Percentiles rank a stretch among this genome's conserved stretches.
phyloP scores from a whole-genome alignment of 2,329 filamentous ascomycete genomes.

The Neoscytalidium dimidiatum region DNA sequence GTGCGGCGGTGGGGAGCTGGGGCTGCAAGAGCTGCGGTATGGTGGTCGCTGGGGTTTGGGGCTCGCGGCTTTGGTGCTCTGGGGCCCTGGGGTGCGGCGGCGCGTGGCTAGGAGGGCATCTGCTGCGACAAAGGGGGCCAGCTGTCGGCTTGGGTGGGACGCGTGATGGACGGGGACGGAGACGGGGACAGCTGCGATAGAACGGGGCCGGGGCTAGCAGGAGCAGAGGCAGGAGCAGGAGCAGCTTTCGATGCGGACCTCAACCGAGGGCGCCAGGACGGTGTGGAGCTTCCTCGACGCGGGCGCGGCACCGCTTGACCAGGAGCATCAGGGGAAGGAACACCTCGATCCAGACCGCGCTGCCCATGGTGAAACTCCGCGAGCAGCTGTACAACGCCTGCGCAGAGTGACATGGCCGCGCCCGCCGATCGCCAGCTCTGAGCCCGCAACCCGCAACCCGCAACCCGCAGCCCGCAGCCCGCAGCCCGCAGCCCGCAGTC shows the following conservation, averaged over 20 bases:
- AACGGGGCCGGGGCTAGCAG: conserved; percentile 13
- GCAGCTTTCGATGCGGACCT: conserved; percentile 7
- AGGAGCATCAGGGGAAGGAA: conserved; percentile 8
- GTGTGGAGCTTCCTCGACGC: conserved; percentile 1
- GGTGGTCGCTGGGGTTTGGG: neutral
- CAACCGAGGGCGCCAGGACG: conserved; percentile 5
- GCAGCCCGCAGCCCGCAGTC: neutral
- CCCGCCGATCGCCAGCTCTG: neutral
- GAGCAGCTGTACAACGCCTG: conserved; percentile 1
- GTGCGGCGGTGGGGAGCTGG: neutral
- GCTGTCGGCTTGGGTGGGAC: neutral
- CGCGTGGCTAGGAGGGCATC: conserved; percentile 16
- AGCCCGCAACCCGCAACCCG: neutral
- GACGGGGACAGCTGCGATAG: conserved; percentile 5
- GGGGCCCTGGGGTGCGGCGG: neutral
- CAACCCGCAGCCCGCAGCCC: too few relatives aligned
- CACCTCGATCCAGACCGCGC: conserved; percentile 6
- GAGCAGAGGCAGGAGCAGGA: neutral
- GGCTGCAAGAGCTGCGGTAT: neutral
- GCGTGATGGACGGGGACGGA: neutral
- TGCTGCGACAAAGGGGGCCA: conserved; percentile 1
- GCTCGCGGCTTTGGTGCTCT: conserved; percentile 4
- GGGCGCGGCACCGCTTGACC: neutral
- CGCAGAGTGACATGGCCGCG: neutral
- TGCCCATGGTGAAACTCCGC: conserved; percentile 5